Base-by-base conservation (phyloP, 2,329 filamentous ascomycete species). In the Colletotrichum sp. region DNA sequence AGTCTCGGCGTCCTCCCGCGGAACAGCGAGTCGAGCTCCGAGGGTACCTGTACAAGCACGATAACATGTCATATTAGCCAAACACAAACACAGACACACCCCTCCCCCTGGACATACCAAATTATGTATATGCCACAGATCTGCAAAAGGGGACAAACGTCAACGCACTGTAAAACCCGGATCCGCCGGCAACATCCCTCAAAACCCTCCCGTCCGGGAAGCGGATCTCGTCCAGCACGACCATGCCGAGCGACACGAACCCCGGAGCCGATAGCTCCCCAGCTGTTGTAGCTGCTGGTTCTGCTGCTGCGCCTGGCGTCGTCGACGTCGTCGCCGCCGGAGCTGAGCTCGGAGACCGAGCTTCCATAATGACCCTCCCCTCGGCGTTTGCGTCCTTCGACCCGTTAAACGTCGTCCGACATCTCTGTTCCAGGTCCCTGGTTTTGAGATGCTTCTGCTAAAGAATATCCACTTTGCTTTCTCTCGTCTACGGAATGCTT, bases 231-330 rank as follows among this genome's bases (percentile, higher is more conserved):
- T 75, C 70, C 3, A 75, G 43, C 18, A 75, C 70, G 8, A 75
- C 70, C 69, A 72, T 75, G n/a, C 73, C 69, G 73, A 75, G 69
- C 58, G 73, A 68, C 15, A 75, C 32, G 24, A 73, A 73, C 16
- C 43, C 70, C 64, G 69, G 64, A 64, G 62, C 43, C 69, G 62
- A 56, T n/a, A 5, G 5, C 58, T 61, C 52, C 66, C 36, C 66
- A n/a, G 32, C 8, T 32, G 48, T 24, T 9, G 18, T n/a, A 43
- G 38, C 38, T 12, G 38, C 38, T 43, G 18, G 38, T n/a, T 2
- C 38, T 43, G 38, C 5, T 43, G 48, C 30, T 21, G 55, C 18
- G 38, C 26, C 38, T n/a, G 58, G n/a, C n/a, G 26, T 21, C 15
- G 16, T 5, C 28, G 16, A 5, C 55, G 8, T 13, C 58, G n/a